Base-by-base conservation (phyloP, 495 filamentous ascomycete genomes). In the Daldinia decipiens region DNA sequence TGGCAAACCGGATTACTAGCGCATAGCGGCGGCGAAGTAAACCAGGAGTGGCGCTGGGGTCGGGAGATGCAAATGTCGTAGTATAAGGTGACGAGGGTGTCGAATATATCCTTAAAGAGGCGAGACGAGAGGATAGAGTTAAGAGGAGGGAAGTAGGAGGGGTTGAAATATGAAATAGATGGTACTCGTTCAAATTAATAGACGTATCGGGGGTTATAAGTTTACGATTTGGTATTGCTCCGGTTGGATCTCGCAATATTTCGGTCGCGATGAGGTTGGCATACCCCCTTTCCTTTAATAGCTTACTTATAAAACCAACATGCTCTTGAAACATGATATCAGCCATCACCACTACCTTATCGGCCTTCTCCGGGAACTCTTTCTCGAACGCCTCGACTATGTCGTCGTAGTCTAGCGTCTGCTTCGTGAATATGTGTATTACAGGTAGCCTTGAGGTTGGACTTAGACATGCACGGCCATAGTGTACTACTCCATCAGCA, bases 401-500 rank as follows among this genome's bases (percentile, higher is more conserved):
- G 1, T 80, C 72, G 9, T 87, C 82, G 15, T 89, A 79, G 32
- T 88, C 80, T 29, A 99, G 84, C 0, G 83, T 74, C 53, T 90
- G 90, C 26, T 81, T 82, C 0, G 95, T 98, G 77, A 97, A 99
- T 59, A 98, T 88, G 75, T 98, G 93, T 62, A 98, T 90, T 26
- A 98, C 93, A 0, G 96, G 93, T 15, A 99, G 81, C 57, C 94
- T 84, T 4, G 92, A 91, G 0, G 95, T 97, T 1, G 95, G 96
- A 1, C 92, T 97, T 26, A 99, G 83, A 77, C 95, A 99, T 0
- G 94, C 90, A 45, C 95, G 86, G 24, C 95, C 95, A 74, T 98
- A 99, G 77, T 99, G 95, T 17, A 99, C 92, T 4, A 98, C 91
- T 4, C 92, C 93, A 58, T 98, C 91, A 5, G 95, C 94, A 74